Conservation (phyloP, 345 rosid species). For the Boechera retrofracta region DNA sequence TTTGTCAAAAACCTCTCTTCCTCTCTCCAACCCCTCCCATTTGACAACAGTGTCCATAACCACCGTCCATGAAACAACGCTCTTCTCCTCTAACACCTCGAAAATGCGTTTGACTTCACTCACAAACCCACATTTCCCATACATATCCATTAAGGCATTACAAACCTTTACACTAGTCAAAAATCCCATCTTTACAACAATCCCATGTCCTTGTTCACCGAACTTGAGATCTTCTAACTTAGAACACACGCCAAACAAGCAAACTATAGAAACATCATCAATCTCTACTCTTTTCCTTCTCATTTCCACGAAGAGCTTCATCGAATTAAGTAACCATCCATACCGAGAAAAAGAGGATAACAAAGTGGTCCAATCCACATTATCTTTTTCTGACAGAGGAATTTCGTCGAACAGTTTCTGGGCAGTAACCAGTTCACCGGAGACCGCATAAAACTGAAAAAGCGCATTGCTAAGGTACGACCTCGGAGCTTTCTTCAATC, state of each 20-base stretch:
- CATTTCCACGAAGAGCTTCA: conserved; percentile 60
- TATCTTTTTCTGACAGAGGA: conserved; percentile 63
- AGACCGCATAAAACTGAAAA: conserved; percentile 56
- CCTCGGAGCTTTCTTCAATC: conserved; percentile 45
- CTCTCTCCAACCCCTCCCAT: conserved; percentile 69
- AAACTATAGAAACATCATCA: conserved; percentile 67
- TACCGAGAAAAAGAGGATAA: conserved; percentile 56
- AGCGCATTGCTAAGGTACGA: conserved; percentile 65
- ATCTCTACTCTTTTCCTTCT: conserved; percentile 43
- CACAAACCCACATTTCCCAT: conserved; percentile 66
- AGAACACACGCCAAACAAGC: conserved; percentile 62
- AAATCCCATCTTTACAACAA: conserved; percentile 59
- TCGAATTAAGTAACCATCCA: conserved; percentile 39
- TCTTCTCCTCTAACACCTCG: conserved; percentile 55
- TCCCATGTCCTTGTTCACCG: conserved; percentile 72
- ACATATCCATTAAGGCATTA: conserved; percentile 76
- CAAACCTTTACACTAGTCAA: conserved; percentile 50
- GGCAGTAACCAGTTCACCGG: conserved; percentile 53
- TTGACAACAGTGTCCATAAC: conserved; percentile 62
- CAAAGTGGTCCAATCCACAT: conserved; percentile 75
- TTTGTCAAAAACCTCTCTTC: conserved; percentile 57
- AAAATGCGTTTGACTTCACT: conserved; percentile 54
- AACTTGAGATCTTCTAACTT: conserved; percentile 51
- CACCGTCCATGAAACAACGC: conserved; percentile 79
- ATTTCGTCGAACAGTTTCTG: conserved; percentile 72